A percentile compares a stretch with the other conserved stretches of the same genome.
Evolutionary conservation across 2,329 filamentous ascomycete genomes (phyloP).

Genomic region (Penicillium sp.): DNA sequence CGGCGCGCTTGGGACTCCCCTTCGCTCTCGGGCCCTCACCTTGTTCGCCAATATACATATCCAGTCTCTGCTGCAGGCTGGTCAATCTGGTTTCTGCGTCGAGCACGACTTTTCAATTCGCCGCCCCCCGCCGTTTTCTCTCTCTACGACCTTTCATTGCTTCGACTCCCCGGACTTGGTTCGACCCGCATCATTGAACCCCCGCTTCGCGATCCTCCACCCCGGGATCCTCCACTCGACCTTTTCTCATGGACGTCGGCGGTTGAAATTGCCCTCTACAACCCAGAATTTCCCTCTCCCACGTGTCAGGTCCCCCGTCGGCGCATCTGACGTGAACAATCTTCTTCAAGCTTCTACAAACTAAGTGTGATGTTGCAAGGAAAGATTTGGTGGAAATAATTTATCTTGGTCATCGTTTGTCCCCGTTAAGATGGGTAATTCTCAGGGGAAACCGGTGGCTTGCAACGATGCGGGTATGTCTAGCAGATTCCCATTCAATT

Average conservation of each 20-base stretch:
- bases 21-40: conserved; percentile 19
- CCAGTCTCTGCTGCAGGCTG: not conserved
- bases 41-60: conserved; percentile 17
- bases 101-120: not conserved
- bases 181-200: conserved; percentile 17
- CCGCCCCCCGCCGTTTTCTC: not conserved
- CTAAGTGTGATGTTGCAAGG: conserved; percentile 28
- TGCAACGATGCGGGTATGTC: conserved; percentile 86
- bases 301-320: not conserved
- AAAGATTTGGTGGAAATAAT: conserved; percentile 22
- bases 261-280: conserved; percentile 12
- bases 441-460: conserved; percentile 89
- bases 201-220: conserved; percentile 20
- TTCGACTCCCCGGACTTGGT: not conserved
- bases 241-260: conserved; percentile 18
- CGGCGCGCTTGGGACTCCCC: conserved; percentile 12
- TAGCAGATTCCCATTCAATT: conserved; percentile 11
- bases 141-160: not conserved
- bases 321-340: not conserved
- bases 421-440: conserved; percentile 75
- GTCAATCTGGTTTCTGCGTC: not conserved
- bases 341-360: not conserved
- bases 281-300: not conserved
- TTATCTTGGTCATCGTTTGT: conserved; percentile 12
- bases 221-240: conserved; percentile 10